Evolutionary conservation across 2,329 filamentous ascomycete species (phyloP), one percentile per base, ranked within the genome.

Genomic region (Shiraia sp.): DNA sequence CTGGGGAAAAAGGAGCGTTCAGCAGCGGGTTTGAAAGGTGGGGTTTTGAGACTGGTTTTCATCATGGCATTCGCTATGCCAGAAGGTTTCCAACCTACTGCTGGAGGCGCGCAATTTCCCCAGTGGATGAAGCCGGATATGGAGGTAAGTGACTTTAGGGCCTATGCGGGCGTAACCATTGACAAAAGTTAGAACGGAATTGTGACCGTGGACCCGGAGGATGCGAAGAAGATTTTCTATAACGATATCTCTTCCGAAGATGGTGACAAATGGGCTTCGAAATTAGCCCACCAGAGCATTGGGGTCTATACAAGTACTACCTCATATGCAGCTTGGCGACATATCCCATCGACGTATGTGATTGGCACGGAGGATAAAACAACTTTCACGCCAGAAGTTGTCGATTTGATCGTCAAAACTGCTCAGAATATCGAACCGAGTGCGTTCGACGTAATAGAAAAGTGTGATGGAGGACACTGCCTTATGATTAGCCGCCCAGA

Each of bases 291-390:
- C 1, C 50, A 53, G 24, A 51, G 47, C 32, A 31, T 53, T 12
- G 47, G 19, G 7, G 15, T 36, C 1, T 51, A 48, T 26, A 46
- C 32, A 32, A 36, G 45, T 17, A 48, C 35, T 24, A 53, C 47
- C 2, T 42, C 41, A 4, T 35, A 42, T 46, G 44, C 50, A 15
- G 44, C 50, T 10, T 53, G 50, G 50, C 39, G 47, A 10, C 24
- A 37, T 23, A 47, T 53, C 37, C 44, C 41, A 2, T 48, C 50
- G 4, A 53, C 47, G 4, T 53, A 48, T 26, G 24, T 53, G 3
- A 6, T 50, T 5, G 37, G 36, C 14, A 27, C 26, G 5, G 22
- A 24, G 7, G 47, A 53, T 39, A 33, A 25, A 17, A 40, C 47
- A n/a, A 42, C 24, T 26, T n/a, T n/a, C n/a, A 53, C 50, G 5